These are phyloP conservation scores for Vitis hybrid DNA, from an alignment of 177 flowering plant species.

Conservation along the genomic window DNA sequence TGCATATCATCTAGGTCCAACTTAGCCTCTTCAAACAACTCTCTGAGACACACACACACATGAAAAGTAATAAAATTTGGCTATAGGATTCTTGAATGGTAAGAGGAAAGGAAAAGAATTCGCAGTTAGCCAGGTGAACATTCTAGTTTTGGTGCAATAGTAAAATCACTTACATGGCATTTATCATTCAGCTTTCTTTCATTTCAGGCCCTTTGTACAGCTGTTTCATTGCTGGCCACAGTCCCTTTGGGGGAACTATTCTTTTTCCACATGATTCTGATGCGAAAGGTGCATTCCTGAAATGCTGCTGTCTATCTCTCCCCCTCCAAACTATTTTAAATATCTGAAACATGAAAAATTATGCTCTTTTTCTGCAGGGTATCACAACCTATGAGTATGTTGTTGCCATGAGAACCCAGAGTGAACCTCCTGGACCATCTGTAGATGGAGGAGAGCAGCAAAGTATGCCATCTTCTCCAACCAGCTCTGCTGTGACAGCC, in stretches of 20 bases:
- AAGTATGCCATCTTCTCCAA: conserved; percentile 88
- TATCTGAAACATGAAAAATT: not conserved
- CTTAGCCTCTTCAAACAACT: too few relatives aligned
- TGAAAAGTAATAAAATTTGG: too few relatives aligned
- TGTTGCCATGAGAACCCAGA: conserved; percentile 94
- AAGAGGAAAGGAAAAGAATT: too few relatives aligned
- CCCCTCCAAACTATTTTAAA: not conserved
- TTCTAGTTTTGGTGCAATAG: too few relatives aligned
- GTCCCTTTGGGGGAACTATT: conserved; percentile 85
- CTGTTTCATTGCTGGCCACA: conserved; percentile 72
- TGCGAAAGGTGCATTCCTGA: conserved; percentile 61
- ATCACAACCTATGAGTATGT: conserved; percentile 97
- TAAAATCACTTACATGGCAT: too few relatives aligned
- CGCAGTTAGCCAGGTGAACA: too few relatives aligned
- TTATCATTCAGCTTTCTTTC: not conserved
- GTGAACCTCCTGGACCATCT: conserved; percentile 94
- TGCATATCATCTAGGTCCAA: too few relatives aligned
- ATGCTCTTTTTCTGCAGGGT: conserved; percentile 48
- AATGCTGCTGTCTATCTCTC: conserved; percentile 4
- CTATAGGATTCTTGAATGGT: too few relatives aligned
- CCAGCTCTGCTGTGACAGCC: conserved; percentile 82
- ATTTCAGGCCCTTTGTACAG: conserved; percentile 79
- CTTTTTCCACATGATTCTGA: conserved; percentile 88
- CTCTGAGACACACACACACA: too few relatives aligned
- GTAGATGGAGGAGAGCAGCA: conserved; percentile 76